Base-by-base conservation (phyloP, 805 yeast genomes). In the Metschnikowia peoriensis region DNA sequence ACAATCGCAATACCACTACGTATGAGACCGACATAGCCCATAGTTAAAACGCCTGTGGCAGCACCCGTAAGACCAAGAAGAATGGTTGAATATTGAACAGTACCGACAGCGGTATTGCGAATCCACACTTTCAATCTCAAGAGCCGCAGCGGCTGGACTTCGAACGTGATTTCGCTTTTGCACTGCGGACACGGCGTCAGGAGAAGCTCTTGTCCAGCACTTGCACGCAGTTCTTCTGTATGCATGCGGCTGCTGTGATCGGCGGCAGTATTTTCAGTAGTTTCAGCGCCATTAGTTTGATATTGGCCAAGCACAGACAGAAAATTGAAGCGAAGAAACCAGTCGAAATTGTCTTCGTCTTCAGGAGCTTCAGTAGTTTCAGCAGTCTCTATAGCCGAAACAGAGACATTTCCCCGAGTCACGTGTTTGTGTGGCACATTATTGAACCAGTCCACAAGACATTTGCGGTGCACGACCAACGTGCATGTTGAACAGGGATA, bases 131-230 rank as follows among this genome's bases (percentile, higher is more conserved):
- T 55, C n/a, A 65, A 32, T 1, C 67, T 50, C 29, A 75, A 52
- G 7, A 69, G 38, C 8, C 60, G 44, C 38, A 73, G 70, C 32
- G 65, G 51, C 50, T 62, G 61, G 67, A 72, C 65, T 34, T 63
- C 56, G 56, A 75, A 73, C 9, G 62, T 52, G 44, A 75, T 68
- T 28, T 67, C 65, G 28, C 62, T 58, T 49, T 72, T 72, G 53
- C 79, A 75, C 53, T 75, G 79, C 3, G 78, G 78, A 51, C 79
- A 75, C 6, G 69, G 59, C 6, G 73, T 69, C 34, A 68, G 49
- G 10, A 57, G 53, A 6, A 46, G 38, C 34, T 48, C 44, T 11
- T 40, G 27, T 5, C 38, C 47, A 7, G 44, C 9, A 16, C 39
- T 32, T 8, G 12, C 22, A 7, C 12, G 17, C 14, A 17, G 9